Base-by-base conservation (phyloP, 2,329 filamentous ascomycete genomes). In the Arthroderma uncinatum region DNA sequence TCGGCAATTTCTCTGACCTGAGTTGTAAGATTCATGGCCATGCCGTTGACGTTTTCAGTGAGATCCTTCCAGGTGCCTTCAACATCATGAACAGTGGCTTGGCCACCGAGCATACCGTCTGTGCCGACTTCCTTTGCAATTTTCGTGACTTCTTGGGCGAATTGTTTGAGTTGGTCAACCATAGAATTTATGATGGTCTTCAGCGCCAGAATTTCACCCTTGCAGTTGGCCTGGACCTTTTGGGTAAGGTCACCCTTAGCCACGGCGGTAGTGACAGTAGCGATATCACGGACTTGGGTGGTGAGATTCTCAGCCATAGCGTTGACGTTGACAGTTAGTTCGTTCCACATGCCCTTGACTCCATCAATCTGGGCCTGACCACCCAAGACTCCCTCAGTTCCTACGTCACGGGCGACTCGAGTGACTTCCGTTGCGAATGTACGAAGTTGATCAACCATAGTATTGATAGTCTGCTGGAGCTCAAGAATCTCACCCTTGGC, bases 131-230 rank as follows among this genome's bases (percentile, higher is more conserved):
- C 92, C 70, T 89, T 86, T 37, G 92, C 92, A 67, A 98, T 87
- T 73, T 93, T 94, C 37, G 92, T 97, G 65, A 98, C 93, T 75
- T 97, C 92, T 68, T 90, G 87, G 8, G 93, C 93, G 69, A 97
- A 97, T 68, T 96, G 91, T 68, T 95, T 89, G 58, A 98, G 78
- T 71, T 96, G 93, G 71, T 96, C 93, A 63, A 98, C 92, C 92
- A 98, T 98, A 70, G 88, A 93, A 74, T 98, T 98, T 78, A 97
- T 98, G 50, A 93, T 97, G 59, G 90, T 91, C 74, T 98, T 98
- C 68, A 98, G 86, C 76, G 88, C 89, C 69, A 84, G 87, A 67
- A 91, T 97, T 79, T 92, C 93, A 72, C 87, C 94, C 76, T 85
- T 87, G 74, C 87, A 92, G 67, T 89, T 89, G 60, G 91, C 91